phyloP scores from a whole-genome alignment of 2,329 filamentous ascomycete species.

The Trichoderma simmonsii region DNA sequence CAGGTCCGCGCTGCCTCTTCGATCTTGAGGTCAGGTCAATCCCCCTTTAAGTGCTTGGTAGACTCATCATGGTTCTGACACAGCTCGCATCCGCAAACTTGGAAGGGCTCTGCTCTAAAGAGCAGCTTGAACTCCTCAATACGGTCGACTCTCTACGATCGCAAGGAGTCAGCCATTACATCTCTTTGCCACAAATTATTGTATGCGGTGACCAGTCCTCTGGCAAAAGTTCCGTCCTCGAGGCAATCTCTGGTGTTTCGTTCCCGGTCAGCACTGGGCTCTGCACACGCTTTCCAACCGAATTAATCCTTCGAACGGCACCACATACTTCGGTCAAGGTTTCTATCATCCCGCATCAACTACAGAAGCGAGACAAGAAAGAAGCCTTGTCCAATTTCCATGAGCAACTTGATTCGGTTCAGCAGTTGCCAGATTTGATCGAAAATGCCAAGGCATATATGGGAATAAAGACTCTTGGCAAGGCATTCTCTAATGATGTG shows the following conservation, averaged over 20 bases:
- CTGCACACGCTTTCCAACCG: conserved; percentile 56
- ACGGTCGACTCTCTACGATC: conserved; percentile 36
- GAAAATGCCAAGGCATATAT: conserved; percentile 45
- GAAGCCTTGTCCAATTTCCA: conserved; percentile 10
- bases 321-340: conserved; percentile 22
- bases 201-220: conserved; percentile 54
- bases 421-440: conserved; percentile 30
- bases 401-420: neutral
- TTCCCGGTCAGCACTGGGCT: conserved; percentile 51
- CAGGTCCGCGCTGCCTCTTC: no score
- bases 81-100: neutral
- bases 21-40: no score
- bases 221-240: conserved; percentile 57
- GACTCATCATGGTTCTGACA: conserved; percentile 7
- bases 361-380: conserved; percentile 13
- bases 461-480: conserved; percentile 40
- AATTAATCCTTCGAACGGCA: conserved; percentile 46
- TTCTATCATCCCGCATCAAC: conserved; percentile 22
- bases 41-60: neutral
- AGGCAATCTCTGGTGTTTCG: conserved; percentile 53
- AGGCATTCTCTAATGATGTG: conserved; percentile 45
- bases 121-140: conserved; percentile 31
- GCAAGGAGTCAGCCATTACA: conserved; percentile 34
- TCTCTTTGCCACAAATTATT: conserved; percentile 46
- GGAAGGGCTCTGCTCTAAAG: conserved; percentile 18